Evolutionary conservation across 495 filamentous ascomycete species (phyloP).

Genomic region (Gamarada debralockiae): DNA sequence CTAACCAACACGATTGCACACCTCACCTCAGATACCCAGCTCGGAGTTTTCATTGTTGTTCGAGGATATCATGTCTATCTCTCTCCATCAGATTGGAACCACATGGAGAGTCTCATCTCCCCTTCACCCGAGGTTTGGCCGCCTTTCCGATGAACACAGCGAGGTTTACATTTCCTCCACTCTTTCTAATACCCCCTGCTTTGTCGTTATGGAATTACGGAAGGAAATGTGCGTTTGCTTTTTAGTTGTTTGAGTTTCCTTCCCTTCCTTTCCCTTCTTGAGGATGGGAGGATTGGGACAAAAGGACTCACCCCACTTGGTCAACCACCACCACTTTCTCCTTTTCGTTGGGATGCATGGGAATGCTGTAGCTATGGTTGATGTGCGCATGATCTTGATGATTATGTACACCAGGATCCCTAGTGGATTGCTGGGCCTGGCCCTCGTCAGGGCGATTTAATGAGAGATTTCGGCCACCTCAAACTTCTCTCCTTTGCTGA

Average conservation of each 20-base stretch:
- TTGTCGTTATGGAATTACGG: slow-evolving; percentile 17
- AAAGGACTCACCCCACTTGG: slow-evolving; percentile 17
- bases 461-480: slow-evolving; percentile 32
- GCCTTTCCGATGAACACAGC: slow-evolving; percentile 23
- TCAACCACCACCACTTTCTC: slow-evolving; percentile 23
- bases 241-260: background rate
- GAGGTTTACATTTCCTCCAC: slow-evolving; percentile 23
- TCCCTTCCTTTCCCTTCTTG: background rate
- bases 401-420: slow-evolving; percentile 18
- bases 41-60: slow-evolving; percentile 23
- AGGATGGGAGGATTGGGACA: background rate
- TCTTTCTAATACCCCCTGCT: slow-evolving; percentile 28
- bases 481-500: slow-evolving; percentile 4
- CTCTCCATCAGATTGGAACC: slow-evolving; percentile 30
- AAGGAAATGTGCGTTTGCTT: slow-evolving; percentile 1
- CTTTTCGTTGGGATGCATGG: slow-evolving; percentile 29
- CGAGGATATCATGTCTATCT: slow-evolving; percentile 16
- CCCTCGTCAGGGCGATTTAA: slow-evolving; percentile 23
- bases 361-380: slow-evolving; percentile 24
- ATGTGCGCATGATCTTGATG: slow-evolving; percentile 25
- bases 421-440: slow-evolving; percentile 24
- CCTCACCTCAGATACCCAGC: slow-evolving; percentile 18
- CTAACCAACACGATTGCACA: slow-evolving; percentile 18
- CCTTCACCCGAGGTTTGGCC: slow-evolving; percentile 29
- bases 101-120: slow-evolving; percentile 22